Conservation (phyloP, 345 rosid species). For the Camelina hispida region DNA sequence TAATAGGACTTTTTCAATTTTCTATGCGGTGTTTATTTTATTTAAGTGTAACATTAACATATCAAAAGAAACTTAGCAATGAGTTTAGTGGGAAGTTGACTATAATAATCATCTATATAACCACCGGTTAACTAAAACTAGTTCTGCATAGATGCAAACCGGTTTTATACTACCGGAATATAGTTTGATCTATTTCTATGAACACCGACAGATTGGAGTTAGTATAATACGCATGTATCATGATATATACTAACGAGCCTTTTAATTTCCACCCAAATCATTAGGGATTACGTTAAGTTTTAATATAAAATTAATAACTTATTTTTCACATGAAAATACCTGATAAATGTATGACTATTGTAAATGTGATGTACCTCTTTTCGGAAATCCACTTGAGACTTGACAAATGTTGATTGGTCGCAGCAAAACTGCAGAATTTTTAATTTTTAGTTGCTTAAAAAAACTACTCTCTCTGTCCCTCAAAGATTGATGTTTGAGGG, state of each 20-base stretch:
- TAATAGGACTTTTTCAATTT: too few relatives aligned
- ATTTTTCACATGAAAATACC: too few relatives aligned
- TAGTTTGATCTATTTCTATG: not conserved
- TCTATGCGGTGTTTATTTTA: too few relatives aligned
- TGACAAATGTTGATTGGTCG: not conserved
- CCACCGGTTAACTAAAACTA: not conserved
- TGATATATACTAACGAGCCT: not conserved
- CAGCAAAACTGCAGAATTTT: not conserved
- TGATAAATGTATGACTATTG: too few relatives aligned
- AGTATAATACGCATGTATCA: not conserved
- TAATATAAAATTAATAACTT: too few relatives aligned
- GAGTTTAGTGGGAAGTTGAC: not conserved
- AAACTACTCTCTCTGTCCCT: too few relatives aligned
- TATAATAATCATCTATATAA: not conserved
- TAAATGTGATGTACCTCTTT: not conserved
- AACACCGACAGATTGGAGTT: conserved; percentile 1
- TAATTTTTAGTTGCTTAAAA: not conserved
- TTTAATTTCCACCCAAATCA: not conserved
- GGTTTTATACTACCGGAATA: not conserved
- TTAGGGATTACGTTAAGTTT: too few relatives aligned
- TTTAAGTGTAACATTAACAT: too few relatives aligned
- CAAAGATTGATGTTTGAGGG: too few relatives aligned
- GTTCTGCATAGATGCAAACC: not conserved
- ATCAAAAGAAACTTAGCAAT: not conserved
- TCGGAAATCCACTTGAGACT: not conserved